Evolutionary conservation across 1,284 basidiomycete genomes (phyloP).

Genomic region (Marasmius fiardii): DNA sequence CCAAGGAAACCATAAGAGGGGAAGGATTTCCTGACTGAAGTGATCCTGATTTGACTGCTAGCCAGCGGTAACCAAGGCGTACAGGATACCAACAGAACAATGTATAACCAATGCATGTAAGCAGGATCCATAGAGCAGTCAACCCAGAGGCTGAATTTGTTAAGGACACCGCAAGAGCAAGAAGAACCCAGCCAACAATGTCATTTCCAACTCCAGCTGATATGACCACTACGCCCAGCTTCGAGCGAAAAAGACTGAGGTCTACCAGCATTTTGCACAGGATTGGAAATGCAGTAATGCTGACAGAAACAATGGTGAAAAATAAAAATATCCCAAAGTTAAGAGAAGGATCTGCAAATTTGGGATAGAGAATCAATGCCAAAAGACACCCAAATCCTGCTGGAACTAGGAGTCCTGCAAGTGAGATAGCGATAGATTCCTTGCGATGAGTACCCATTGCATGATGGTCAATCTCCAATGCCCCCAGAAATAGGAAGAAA

Average conservation of each 20-base stretch:
- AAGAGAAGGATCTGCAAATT: constrained; percentile 65
- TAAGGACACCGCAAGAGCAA: constrained; percentile 86
- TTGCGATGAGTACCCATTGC: constrained; percentile 55
- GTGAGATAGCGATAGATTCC: constrained; percentile 41
- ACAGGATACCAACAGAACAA: constrained; percentile 77
- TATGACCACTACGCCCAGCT: constrained; percentile 90
- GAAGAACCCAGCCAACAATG: constrained; percentile 71
- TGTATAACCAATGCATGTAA: constrained; percentile 80
- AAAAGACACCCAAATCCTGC: constrained; percentile 86
- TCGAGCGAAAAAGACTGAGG: constrained; percentile 84
- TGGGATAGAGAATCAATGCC: constrained; percentile 76
- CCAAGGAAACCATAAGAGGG: constrained; percentile 77
- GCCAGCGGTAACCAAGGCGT: constrained; percentile 60
- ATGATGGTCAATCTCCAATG: constrained; percentile 55
- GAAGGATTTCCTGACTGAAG: constrained; percentile 75
- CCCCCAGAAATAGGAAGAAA: constrained; percentile 90
- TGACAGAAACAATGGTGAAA: constrained; percentile 89
- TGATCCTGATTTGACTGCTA: constrained; percentile 77
- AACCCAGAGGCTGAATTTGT: constrained; percentile 79
- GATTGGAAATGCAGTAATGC: constrained; percentile 94
- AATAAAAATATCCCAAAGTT: constrained; percentile 88
- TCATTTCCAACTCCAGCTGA: constrained; percentile 95
- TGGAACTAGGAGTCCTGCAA: constrained; percentile 74
- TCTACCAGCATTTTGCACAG: constrained; percentile 87
- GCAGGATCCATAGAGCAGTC: constrained; percentile 80